These are phyloP conservation scores for Deuterostichococcus epilithicus DNA, from an alignment of 139 green algal species.

Conservation along the genomic window DNA sequence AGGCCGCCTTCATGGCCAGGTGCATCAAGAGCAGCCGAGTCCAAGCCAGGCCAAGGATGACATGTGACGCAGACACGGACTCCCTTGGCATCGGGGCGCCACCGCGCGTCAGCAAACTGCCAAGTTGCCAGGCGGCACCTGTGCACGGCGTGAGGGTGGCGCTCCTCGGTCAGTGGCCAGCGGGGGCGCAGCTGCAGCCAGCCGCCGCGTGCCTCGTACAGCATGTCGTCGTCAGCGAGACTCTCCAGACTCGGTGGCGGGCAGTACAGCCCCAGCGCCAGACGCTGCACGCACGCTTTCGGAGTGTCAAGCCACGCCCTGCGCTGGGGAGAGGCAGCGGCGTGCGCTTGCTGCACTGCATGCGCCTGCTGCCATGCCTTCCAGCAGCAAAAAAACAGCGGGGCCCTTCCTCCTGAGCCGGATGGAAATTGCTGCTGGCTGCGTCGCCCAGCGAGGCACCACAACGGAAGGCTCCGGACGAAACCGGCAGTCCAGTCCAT, in stretches of 20 bases:
- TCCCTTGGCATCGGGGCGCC: background rate
- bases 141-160: background rate
- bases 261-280: conserved; percentile 42
- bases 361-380: background rate
- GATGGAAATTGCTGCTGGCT: no score
- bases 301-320: background rate
- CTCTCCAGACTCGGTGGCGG: conserved; percentile 7
- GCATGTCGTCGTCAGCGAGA: conserved; percentile 14
- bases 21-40: background rate
- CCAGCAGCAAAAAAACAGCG: background rate
- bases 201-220: conserved; percentile 4
- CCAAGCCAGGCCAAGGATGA: background rate
- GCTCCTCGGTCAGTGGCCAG: conserved; percentile 75
- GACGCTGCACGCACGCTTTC: conserved; percentile 2
- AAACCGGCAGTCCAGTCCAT: background rate
- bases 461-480: background rate
- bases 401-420: background rate
- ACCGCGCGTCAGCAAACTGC: background rate
- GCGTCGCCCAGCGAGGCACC: no score
- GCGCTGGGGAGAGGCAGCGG: background rate
- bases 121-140: background rate
- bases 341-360: background rate
- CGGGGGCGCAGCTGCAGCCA: conserved; percentile 82
- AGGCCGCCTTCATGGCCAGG: background rate
- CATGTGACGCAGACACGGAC: background rate